A percentile compares a stretch with the other conserved stretches of the same genome.
Conservation (phyloP, 306 rosid genomes). For the Rubus idaeus region DNA sequence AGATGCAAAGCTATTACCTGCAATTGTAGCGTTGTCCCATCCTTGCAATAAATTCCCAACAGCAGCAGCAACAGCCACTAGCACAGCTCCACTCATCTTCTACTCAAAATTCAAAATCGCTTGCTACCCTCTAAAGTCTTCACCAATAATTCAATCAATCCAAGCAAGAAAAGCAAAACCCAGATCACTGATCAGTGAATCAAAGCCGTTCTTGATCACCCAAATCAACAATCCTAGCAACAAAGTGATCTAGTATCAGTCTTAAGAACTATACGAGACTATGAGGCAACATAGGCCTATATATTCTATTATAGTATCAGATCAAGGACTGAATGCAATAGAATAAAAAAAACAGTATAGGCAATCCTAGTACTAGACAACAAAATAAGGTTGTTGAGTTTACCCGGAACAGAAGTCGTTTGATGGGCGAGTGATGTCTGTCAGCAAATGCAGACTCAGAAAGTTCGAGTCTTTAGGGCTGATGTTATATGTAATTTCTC, state of each 20-base stretch:
- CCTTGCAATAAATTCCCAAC: constrained; percentile 82
- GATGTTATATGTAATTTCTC: constrained; percentile 2
- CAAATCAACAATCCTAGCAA: constrained; percentile 3
- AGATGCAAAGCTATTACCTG: constrained; percentile 44
- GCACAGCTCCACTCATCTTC: constrained; percentile 75
- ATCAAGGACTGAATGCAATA: constrained; percentile 18
- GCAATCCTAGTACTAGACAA: constrained; percentile 19
- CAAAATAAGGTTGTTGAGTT: not conserved
- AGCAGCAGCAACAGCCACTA: constrained; percentile 88
- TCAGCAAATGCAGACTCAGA: not conserved
- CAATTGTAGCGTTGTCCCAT: constrained; percentile 97
- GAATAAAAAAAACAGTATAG: not conserved
- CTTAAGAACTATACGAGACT: not conserved
- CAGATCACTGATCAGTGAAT: constrained; percentile 33
- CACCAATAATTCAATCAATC: constrained; percentile 4
- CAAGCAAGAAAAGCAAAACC: constrained; percentile 22
- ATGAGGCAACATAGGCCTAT: not conserved
- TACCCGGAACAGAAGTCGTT: not conserved
- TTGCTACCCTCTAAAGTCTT: constrained; percentile 2
- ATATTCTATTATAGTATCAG: constrained; percentile 13
- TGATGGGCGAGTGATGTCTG: constrained; percentile 1
- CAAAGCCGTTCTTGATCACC: constrained; percentile 4
- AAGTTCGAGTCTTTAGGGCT: not conserved
- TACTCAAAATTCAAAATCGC: constrained; percentile 20
- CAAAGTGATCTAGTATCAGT: constrained; percentile 20